Conservation (phyloP, 345 rosid species). For the Populus alba region DNA sequence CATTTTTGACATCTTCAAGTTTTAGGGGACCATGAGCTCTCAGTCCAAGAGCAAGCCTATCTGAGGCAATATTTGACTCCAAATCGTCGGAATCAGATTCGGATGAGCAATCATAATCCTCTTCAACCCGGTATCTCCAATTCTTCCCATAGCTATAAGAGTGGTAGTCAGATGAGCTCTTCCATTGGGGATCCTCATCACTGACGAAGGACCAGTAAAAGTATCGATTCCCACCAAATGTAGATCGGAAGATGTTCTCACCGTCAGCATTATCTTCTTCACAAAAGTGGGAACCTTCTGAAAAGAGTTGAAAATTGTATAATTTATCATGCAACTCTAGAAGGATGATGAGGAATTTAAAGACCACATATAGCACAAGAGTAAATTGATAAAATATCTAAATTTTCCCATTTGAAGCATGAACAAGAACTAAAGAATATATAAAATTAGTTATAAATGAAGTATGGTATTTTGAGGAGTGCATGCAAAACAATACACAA, state of each 20-base stretch:
- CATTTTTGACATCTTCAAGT: conserved; percentile 73
- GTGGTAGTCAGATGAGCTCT: conserved; percentile 37
- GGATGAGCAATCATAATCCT: conserved; percentile 50
- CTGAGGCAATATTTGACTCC: conserved; percentile 46
- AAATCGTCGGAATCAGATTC: conserved; percentile 41
- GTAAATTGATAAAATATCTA: neutral
- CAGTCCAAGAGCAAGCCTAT: conserved; percentile 79
- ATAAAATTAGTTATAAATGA: neutral
- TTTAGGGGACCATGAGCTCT: conserved; percentile 69
- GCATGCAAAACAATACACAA: neutral
- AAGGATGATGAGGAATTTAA: neutral
- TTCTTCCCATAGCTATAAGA: conserved; percentile 42
- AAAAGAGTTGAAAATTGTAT: conserved; percentile 20
- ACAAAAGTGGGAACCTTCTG: conserved; percentile 62
- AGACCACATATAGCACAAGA: neutral
- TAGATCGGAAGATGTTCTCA: conserved; percentile 56
- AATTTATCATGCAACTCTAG: conserved; percentile 5
- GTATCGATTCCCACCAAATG: conserved; percentile 56
- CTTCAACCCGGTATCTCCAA: conserved; percentile 46
- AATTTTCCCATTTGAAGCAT: neutral
- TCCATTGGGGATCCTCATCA: conserved; percentile 46
- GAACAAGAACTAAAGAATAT: neutral
- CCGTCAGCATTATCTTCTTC: conserved; percentile 51
- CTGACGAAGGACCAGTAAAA: conserved; percentile 64
- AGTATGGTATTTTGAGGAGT: neutral